Base-by-base conservation (phyloP, 805 yeast genomes). In the Saccharomycopsis lassenensis region DNA sequence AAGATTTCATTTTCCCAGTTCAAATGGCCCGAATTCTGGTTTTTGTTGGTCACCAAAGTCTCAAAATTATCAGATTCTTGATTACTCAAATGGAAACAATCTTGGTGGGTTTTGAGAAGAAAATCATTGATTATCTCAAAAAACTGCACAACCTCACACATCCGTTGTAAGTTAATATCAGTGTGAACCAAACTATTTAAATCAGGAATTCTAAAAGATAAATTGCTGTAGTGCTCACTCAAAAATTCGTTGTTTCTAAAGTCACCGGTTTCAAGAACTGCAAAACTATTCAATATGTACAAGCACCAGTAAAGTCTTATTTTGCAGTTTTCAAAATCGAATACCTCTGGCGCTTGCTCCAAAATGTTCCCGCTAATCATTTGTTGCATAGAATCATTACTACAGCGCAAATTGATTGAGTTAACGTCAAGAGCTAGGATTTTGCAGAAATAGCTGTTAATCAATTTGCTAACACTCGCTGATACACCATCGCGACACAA, bases 301-400 rank as follows among this genome's bases (percentile, higher is more conserved):
- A 54, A 59, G 38, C 62, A 57, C 72, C 72, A 66, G 41, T 57
- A 67, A 7, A 67, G 43, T 38, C 62, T 64, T 25, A 64, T 47
- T 43, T 69, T 51, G 34, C 41, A 37, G 31, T 42, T 46, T 52
- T 58, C 32, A 51, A 48, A 37, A 47, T 51, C 23, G 16, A 6
- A 33, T n/a, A n/a, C n/a, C 11, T 24, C 25, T 10, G 25, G 16
- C 14, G 16, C 11, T 18, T 7, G 12, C 17, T 18, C 11, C 7
- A 7, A 11, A 26, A 26, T 44, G 38, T 10, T 50, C 36, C 29
- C 52, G 52, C 2, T 46, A 37, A 6, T 44, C 30, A 23, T 22
- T 17, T 23, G 25, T 21, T 25, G 24, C n/a, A 19, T 15, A 14
- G 16, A 21, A 26, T 23, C n/a, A n/a, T n/a, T n/a, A n/a, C n/a